Base-by-base conservation (phyloP, 2,329 filamentous ascomycete genomes). In the Trichophyton rubrum region DNA sequence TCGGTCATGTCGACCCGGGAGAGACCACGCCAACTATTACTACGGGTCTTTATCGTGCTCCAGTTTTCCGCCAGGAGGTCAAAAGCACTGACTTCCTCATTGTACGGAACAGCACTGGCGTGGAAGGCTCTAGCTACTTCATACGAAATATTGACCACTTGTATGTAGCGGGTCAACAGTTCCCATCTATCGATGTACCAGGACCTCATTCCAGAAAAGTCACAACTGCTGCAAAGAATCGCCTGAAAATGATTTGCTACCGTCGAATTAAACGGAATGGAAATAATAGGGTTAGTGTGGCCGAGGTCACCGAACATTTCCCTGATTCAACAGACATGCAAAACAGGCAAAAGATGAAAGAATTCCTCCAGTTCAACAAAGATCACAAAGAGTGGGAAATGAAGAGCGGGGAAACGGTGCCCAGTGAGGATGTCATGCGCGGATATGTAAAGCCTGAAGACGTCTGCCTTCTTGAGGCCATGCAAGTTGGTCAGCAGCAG, bases 211-310 rank as follows among this genome's bases (percentile, higher is more conserved):
- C 90, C 41, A 83, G 93, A 63, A 95, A 93, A 72, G 92, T 97
- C 33, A 99, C 93, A 0, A 96, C 95, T 61, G 90, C 92, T n/a
- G 87, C 89, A 40, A 99, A 99, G 78, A 95, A 93, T 73, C 85
- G 93, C 40, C 85, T 99, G 73, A 96, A 93, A 77, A 96, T 96
- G 86, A 85, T 99, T 43, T 88, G 90, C 0, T 96, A 90, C 72
- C 88, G 93, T 58, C 85, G 96, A 71, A 89, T 95, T 68, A 83
- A 86, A 64, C 88, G 89, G 67, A 90, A 86, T 67, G 79, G 83
- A 17, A 82, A 86, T 27, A 78, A 85, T 62, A 81, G 84, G 51
- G 82, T 90, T 24, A 85, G 85, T 22, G 83, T 95, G 15, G 84
- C 83, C n/a, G 89, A 92, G 67, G 88, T 99, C 41, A 96, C 91